Base-by-base conservation (phyloP, 1,139 yeast species). In the Nakaseomyces bracarensis region DNA sequence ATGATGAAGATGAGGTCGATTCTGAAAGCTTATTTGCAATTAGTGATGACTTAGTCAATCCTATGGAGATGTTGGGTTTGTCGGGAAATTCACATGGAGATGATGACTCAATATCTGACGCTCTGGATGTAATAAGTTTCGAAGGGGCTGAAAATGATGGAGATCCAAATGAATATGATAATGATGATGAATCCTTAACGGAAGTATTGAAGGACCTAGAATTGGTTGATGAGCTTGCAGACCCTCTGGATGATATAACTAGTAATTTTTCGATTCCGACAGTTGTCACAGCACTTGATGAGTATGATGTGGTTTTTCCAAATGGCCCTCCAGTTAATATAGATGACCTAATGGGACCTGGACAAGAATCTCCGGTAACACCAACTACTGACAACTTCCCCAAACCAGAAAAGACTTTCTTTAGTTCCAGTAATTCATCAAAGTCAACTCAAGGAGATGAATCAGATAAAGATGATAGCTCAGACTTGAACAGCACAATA, bases 211-310 rank as follows among this genome's bases (percentile, higher is more conserved):
- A 38, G 13, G 40, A 38, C 30, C 22, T 38, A 10, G 36, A 30
- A 15, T 19, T 26, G 8, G 22, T 11, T 7, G 29, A 21, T n/a
- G 29, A 30, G 15, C 5, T 23, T 4, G 33, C 15, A 5, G 36
- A 33, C n/a, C 36, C 36, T 20, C n/a, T 33, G 13, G 25, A 19
- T 26, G 40, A 38, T 3, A 23, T 26, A 15, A 20, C 34, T 4
- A 27, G 38, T 10, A 19, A 13, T 16, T 19, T 46, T 6, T 50
- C 47, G 20, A 15, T 50, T 4, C 38, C 40, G 4, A 48, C 56
- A 10, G 33, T 54, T 18, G 54, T 50, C 2, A 45, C 55, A 1
- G 55, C 55, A 10, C 38, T 55, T 4, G 57, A 54, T 44, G 58
- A 52, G 42, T 53, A 53, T 38, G 57, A 53, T 26, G 50, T 52